These are phyloP conservation scores for Ophiostoma montium DNA, from an alignment of 2,329 filamentous ascomycete genomes.

Conservation along the genomic window DNA sequence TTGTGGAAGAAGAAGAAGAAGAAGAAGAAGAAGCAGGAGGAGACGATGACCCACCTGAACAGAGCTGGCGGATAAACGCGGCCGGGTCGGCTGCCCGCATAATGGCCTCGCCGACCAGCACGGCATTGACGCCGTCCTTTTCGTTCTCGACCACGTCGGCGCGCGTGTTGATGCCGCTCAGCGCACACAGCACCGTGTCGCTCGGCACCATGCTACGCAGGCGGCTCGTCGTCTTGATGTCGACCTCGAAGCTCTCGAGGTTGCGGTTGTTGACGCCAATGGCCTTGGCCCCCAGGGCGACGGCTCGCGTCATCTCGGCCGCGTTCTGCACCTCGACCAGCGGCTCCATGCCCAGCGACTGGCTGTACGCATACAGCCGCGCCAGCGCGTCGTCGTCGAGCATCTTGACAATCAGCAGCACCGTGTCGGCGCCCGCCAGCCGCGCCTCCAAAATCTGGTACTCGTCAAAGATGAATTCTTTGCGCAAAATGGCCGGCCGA, in stretches of 20 bases:
- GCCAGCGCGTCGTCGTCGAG: slow-evolving; percentile 60
- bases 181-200: slow-evolving; percentile 76
- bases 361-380: slow-evolving; percentile 75
- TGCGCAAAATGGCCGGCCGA: slow-evolving; percentile 78
- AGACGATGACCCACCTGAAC: slow-evolving; percentile 37
- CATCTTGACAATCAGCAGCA: slow-evolving; percentile 97
- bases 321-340: slow-evolving; percentile 91
- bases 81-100: slow-evolving; percentile 81
- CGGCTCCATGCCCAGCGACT: slow-evolving; percentile 89
- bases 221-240: slow-evolving; percentile 80
- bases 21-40: not conserved
- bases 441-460: slow-evolving; percentile 95
- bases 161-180: slow-evolving; percentile 84
- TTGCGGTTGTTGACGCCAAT: slow-evolving; percentile 98
- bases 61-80: slow-evolving; percentile 70
- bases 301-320: slow-evolving; percentile 81
- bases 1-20: slow-evolving; percentile 14
- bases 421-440: slow-evolving; percentile 68
- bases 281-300: slow-evolving; percentile 73
- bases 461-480: slow-evolving; percentile 96
- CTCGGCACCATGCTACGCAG: slow-evolving; percentile 76
- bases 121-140: slow-evolving; percentile 78
- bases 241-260: slow-evolving; percentile 90
- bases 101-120: slow-evolving; percentile 87
- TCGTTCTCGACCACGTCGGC: slow-evolving; percentile 81